phyloP scores from a whole-genome alignment of 176 grass and related monocot species.

The Triticum dicoccoides region DNA sequence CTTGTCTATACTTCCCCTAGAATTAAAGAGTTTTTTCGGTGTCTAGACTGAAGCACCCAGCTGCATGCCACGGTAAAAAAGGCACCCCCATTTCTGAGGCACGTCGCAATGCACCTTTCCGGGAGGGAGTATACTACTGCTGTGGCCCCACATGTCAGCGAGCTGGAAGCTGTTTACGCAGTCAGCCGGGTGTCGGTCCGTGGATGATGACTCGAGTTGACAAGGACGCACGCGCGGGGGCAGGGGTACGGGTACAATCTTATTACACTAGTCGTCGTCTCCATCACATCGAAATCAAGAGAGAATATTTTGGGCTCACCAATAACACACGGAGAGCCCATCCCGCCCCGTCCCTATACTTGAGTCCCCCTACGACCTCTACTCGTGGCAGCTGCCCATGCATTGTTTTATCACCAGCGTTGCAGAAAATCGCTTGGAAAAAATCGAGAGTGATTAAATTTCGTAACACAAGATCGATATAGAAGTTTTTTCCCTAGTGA shows the following conservation, averaged over 20 bases:
- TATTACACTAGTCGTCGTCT: neutral
- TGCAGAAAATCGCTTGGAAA: too few species aligned
- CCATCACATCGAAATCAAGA: neutral
- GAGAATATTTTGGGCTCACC: slow-evolving; percentile 20
- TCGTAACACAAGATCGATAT: too few species aligned
- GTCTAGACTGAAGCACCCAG: neutral
- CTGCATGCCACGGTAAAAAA: neutral
- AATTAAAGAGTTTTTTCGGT: neutral
- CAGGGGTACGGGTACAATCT: neutral
- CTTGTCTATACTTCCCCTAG: neutral
- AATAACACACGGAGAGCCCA: neutral
- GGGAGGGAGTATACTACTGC: neutral
- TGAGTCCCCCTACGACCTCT: neutral
- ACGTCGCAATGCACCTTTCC: neutral
- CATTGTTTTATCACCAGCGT: too few species aligned
- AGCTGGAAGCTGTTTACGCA: neutral
- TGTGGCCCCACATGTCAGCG: neutral
- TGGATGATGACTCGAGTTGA: neutral
- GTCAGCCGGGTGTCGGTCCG: neutral
- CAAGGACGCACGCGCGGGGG: neutral
- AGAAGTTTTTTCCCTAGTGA: too few species aligned
- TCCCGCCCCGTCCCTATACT: neutral
- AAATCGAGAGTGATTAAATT: too few species aligned
- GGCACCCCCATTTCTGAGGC: neutral
- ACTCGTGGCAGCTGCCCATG: too few species aligned